Base-by-base conservation (phyloP, 805 yeast species). In the Ogataea degrootiae region DNA sequence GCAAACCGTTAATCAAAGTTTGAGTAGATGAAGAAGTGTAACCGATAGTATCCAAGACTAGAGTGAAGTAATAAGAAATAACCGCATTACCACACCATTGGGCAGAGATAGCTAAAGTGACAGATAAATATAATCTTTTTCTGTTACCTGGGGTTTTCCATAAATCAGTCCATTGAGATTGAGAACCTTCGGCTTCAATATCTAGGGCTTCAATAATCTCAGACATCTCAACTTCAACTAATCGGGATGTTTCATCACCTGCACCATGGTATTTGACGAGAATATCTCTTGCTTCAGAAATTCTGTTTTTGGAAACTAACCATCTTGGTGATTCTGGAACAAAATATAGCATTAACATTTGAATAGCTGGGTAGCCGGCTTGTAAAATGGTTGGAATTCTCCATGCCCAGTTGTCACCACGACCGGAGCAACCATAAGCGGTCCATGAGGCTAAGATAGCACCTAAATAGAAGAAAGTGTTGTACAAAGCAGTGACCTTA, bases 331-430 rank as follows among this genome's bases (percentile, higher is more conserved):
- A 63, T 58, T 73, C 77, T 2, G 79, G 79, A 42, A 70, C 54
- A 59, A 68, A 54, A 34, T 39, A 70, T 40, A 73, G 49, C 26
- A 69, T 56, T 3, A 51, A 3, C 9, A 68, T 21, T 56, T 76
- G 80, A 22, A 73, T 16, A 3, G 71, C 22, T 2, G 84, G 81
- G 52, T 74, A 64, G 16, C 68, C 57, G 38, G 74, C 77, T 62
- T 80, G 85, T 38, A 79, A 49, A 43, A 69, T 69, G 12, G 80
- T 69, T 37, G 85, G 84, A 46, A 79, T 65, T 63, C 79, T 75
- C 83, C 83, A 79, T 26, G 73, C 65, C 69, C 73, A 71, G 36
- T 65, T 57, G 40, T 55, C 53, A 8, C 51, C 46, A 16, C 68
- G 50, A 19, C 56, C 51, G 44, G 69, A 61, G 17, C 72, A 66